A percentile compares a stretch with the other conserved stretches of the same genome.
These are phyloP conservation scores for Aspergillus pseudonomiae DNA, from an alignment of 2,329 filamentous ascomycete genomes.

Conservation along the genomic window DNA sequence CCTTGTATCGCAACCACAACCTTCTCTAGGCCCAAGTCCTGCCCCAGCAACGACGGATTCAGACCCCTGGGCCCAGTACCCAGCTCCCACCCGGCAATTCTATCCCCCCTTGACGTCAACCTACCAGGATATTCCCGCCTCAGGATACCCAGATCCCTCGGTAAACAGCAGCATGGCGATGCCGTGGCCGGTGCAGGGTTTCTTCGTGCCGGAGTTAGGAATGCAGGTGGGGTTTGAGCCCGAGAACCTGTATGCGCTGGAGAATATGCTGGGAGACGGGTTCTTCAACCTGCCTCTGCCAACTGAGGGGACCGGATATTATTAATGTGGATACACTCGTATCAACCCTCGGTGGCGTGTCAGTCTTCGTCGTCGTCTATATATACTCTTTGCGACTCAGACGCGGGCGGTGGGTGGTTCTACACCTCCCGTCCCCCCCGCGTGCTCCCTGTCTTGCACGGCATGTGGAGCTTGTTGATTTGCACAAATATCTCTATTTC, in stretches of 20 bases:
- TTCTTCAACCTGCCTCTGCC: slow-evolving; percentile 33
- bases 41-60: neutral
- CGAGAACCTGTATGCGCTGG: slow-evolving; percentile 34
- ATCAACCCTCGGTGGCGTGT: neutral
- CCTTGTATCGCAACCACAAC: slow-evolving; percentile 15
- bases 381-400: neutral
- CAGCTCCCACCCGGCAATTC: slow-evolving; percentile 12
- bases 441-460: neutral
- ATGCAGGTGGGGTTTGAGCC: slow-evolving; percentile 31
- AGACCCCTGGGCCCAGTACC: slow-evolving; percentile 6
- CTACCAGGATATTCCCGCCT: slow-evolving; percentile 11
- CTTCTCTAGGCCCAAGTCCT: slow-evolving; percentile 9
- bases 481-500: neutral
- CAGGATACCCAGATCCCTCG: slow-evolving; percentile 22
- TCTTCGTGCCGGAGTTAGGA: slow-evolving; percentile 30
- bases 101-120: slow-evolving; percentile 13
- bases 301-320: slow-evolving; percentile 28
- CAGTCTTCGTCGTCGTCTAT: neutral
- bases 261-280: slow-evolving; percentile 37
- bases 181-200: slow-evolving; percentile 21
- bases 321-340: slow-evolving; percentile 4
- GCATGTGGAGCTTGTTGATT: neutral
- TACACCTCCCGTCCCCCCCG: neutral
- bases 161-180: slow-evolving; percentile 18
- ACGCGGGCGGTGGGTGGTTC: neutral